Conservation (phyloP, 2,329 filamentous ascomycete species). For the Pseudogymnoascus sp. region DNA sequence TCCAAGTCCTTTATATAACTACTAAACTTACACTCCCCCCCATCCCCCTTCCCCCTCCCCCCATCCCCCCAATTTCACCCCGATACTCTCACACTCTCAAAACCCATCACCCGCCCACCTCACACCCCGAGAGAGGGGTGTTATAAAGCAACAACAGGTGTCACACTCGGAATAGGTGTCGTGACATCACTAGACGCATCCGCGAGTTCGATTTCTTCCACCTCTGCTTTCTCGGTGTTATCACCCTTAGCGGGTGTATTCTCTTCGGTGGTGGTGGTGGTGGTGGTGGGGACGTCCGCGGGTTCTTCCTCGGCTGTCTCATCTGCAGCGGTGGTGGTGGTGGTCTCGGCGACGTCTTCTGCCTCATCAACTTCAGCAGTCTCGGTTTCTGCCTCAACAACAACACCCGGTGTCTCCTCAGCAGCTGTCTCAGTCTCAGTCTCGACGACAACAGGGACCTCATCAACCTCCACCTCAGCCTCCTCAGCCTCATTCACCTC, state of each 20-base stretch:
- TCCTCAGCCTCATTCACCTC: neutral
- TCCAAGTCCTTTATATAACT: neutral
- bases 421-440: slow-evolving; percentile 15
- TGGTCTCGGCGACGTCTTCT: neutral
- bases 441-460: neutral
- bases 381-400: neutral
- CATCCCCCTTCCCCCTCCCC: neutral
- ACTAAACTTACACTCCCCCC: neutral
- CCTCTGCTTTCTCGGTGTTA: neutral
- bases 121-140: neutral
- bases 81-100: neutral
- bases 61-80: neutral
- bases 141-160: neutral
- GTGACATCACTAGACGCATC: neutral
- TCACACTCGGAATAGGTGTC: neutral
- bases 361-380: neutral
- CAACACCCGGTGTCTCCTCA: neutral
- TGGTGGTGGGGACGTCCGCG: neutral
- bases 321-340: neutral
- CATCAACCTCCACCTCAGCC: neutral
- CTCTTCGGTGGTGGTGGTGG: neutral
- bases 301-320: slow-evolving; percentile 6
- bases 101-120: too few relatives aligned
- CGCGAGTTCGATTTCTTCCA: neutral
- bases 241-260: neutral